Percentiles rank a stretch among this genome's conserved stretches.
phyloP scores from a whole-genome alignment of 768 basidiomycete species.

The Kwoniella sp. region DNA sequence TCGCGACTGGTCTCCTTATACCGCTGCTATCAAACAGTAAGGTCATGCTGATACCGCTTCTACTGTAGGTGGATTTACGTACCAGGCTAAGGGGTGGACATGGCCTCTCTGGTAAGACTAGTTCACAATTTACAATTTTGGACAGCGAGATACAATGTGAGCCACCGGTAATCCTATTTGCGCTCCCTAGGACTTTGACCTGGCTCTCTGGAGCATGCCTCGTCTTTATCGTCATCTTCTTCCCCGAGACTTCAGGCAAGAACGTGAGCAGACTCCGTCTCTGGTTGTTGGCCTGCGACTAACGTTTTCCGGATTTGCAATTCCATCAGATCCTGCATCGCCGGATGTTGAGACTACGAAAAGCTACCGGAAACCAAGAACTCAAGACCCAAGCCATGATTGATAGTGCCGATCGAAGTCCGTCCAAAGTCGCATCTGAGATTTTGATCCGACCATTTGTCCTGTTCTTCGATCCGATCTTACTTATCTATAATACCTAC shows the following conservation, averaged over 20 bases:
- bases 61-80: conserved; percentile 16
- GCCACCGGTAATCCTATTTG: neutral
- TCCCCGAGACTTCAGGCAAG: conserved; percentile 19
- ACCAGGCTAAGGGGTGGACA: conserved; percentile 22
- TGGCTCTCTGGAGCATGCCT: conserved; percentile 20
- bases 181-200: conserved; percentile 6
- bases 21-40: too few species aligned
- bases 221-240: conserved; percentile 13
- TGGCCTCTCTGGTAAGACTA: conserved; percentile 19
- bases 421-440: conserved; percentile 4
- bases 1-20: too few species aligned
- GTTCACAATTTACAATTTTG: conserved; percentile 1
- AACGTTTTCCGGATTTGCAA: too few species aligned
- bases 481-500: conserved; percentile 46
- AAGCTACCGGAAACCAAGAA: conserved; percentile 40
- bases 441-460: conserved; percentile 40
- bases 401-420: conserved; percentile 23
- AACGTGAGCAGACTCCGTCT: conserved; percentile 10
- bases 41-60: too few species aligned
- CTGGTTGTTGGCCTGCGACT: too few species aligned
- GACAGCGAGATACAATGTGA: too few species aligned
- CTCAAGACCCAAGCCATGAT: conserved; percentile 39
- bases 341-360: conserved; percentile 34
- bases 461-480: conserved; percentile 52
- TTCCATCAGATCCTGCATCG: conserved; percentile 17